These are phyloP conservation scores for Globisporangium abappressorium DNA, from an alignment of 352 stramenopile genomes.

Conservation along the genomic window DNA sequence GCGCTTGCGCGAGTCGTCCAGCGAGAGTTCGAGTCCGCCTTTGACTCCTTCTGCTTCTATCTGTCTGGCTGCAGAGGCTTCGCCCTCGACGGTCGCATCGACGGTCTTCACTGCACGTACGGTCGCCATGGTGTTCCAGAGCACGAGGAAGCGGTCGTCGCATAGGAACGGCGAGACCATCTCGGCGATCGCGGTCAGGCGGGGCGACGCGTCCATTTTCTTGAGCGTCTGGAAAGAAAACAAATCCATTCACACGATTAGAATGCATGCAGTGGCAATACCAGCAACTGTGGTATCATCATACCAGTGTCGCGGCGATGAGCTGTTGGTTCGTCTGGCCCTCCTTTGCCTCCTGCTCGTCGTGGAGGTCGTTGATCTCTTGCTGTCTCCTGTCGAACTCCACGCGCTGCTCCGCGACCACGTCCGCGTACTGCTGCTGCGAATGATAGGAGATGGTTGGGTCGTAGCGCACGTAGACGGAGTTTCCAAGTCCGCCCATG, in stretches of 20 bases:
- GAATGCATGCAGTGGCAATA: background rate
- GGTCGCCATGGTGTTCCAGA: conserved; percentile 63
- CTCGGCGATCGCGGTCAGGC: conserved; percentile 34
- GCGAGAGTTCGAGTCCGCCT: conserved; percentile 1
- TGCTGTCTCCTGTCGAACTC: conserved; percentile 17
- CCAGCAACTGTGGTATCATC: background rate
- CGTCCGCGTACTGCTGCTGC: conserved; percentile 45
- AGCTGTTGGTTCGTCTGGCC: conserved; percentile 32
- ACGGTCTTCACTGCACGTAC: conserved; percentile 17
- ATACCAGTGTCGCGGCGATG: conserved; percentile 16
- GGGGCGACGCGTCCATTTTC: conserved; percentile 33
- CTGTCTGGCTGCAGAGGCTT: background rate
- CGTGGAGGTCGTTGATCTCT: conserved; percentile 13
- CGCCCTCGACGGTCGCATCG: conserved; percentile 13
- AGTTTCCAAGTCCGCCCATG: conserved; percentile 57
- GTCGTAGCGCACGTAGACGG: conserved; percentile 53
- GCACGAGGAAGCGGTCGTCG: conserved; percentile 51
- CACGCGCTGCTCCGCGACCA: conserved; percentile 22
- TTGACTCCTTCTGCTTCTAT: background rate
- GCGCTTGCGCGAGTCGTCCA: conserved; percentile 33
- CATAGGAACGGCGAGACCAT: conserved; percentile 47
- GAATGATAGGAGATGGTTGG: conserved; percentile 27
- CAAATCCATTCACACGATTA: background rate
- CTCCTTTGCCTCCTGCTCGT: conserved; percentile 15
- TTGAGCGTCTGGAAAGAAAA: conserved; percentile 18